These are phyloP conservation scores for Cardiosporidium cionae DNA, from an alignment of 169 alveolate genomes.

Conservation along the genomic window DNA sequence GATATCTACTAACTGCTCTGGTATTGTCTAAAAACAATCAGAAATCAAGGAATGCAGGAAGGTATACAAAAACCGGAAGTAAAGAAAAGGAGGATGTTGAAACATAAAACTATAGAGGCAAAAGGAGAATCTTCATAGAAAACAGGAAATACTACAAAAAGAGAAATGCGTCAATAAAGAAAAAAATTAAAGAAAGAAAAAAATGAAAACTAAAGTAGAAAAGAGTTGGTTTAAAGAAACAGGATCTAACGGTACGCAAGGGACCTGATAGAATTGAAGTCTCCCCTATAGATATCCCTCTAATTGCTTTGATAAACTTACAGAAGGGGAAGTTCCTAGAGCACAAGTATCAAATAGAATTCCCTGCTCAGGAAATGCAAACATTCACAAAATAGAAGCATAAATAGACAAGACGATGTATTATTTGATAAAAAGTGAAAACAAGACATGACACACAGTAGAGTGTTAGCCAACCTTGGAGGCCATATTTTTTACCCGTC, in stretches of 20 bases:
- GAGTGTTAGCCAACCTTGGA: too few species aligned
- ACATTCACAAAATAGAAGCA: not conserved
- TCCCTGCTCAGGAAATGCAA: not conserved
- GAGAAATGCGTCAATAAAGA: not conserved
- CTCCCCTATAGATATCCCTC: not conserved
- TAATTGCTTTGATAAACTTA: not conserved
- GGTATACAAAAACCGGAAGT: too few species aligned
- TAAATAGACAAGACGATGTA: not conserved
- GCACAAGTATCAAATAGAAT: conserved; percentile 9
- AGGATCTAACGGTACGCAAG: not conserved
- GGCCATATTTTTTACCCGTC: too few species aligned
- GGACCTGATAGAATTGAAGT: not conserved
- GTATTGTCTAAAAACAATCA: not conserved
- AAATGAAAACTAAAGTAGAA: not conserved
- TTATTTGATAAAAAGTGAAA: too few species aligned
- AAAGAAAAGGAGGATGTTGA: too few species aligned
- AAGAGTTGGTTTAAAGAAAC: not conserved
- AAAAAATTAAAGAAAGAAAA: not conserved
- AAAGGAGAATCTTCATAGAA: not conserved
- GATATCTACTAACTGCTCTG: conserved; percentile 4
- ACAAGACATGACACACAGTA: too few species aligned
- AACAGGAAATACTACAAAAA: not conserved
- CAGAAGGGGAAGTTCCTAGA: not conserved
- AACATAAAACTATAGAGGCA: too few species aligned
- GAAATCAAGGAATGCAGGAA: too few species aligned